Conservation (phyloP, 2,329 filamentous ascomycete species). For the Mycocentrospora acerina region DNA sequence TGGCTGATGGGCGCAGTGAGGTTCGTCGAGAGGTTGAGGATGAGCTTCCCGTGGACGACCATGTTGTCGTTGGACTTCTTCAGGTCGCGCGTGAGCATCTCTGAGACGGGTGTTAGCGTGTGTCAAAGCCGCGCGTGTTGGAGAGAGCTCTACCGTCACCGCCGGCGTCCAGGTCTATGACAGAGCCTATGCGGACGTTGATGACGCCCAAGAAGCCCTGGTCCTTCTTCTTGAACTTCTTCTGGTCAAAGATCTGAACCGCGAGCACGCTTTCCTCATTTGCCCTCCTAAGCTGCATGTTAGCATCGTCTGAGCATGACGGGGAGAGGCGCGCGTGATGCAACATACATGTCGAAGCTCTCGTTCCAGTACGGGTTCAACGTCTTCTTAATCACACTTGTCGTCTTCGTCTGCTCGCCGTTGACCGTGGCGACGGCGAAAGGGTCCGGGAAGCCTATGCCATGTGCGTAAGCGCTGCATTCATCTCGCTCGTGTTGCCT, state of each 20-base stretch:
- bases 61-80: constrained; percentile 99
- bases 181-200: constrained; percentile 92
- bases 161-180: constrained; percentile 85
- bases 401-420: constrained; percentile 98
- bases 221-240: constrained; percentile 99
- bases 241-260: constrained; percentile 98
- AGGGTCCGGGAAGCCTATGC: constrained; percentile 87
- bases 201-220: constrained; percentile 98
- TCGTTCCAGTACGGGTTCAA: constrained; percentile 99
- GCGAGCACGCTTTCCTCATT: constrained; percentile 96
- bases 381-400: constrained; percentile 93
- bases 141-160: constrained; percentile 72
- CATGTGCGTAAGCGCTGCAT: constrained; percentile 37
- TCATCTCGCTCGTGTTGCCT: too few species aligned
- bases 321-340: constrained; percentile 5
- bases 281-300: constrained; percentile 65
- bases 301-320: constrained; percentile 17
- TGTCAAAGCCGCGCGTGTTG: constrained; percentile 2
- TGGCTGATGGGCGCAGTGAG: constrained; percentile 68
- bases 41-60: constrained; percentile 95
- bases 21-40: constrained; percentile 94
- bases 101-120: constrained; percentile 47
- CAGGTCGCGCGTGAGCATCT: constrained; percentile 96
- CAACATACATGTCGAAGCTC: constrained; percentile 89
- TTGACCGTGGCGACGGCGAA: constrained; percentile 97